These are phyloP conservation scores for Plasmodium falciparum DNA, from an alignment of 169 alveolate species.

Conservation along the genomic window DNA sequence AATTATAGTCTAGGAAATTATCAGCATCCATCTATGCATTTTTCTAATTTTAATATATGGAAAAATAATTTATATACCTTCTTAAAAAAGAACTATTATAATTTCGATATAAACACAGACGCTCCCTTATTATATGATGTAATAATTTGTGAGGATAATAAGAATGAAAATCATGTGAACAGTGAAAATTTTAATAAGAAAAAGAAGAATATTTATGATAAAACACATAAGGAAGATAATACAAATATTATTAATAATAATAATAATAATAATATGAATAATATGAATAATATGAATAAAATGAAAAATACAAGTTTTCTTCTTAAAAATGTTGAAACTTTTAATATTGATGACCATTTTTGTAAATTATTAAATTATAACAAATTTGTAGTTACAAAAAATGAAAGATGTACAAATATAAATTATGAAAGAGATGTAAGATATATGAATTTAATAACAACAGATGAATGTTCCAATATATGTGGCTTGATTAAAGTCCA, in stretches of 20 bases:
- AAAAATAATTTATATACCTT: slow-evolving; percentile 42
- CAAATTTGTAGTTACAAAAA: slow-evolving; percentile 49
- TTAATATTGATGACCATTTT: slow-evolving; percentile 28
- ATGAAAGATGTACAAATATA: slow-evolving; percentile 31
- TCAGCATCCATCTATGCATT: slow-evolving; percentile 76
- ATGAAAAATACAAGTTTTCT: too few relatives aligned
- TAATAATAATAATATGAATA: background rate
- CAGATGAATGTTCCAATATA: slow-evolving; percentile 10
- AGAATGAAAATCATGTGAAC: background rate
- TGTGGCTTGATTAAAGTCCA: slow-evolving; percentile 48
- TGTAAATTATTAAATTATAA: slow-evolving; percentile 4
- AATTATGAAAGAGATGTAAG: slow-evolving; percentile 53
- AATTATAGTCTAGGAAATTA: slow-evolving; percentile 68
- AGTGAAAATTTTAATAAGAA: too few relatives aligned
- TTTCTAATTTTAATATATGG: slow-evolving; percentile 58
- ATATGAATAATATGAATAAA: background rate
- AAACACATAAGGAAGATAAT: background rate
- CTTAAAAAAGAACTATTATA: slow-evolving; percentile 22
- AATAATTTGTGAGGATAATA: background rate
- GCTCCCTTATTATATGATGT: slow-evolving; percentile 14
- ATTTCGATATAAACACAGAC: slow-evolving; percentile 16
- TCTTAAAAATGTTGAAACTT: background rate
- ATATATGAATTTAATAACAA: slow-evolving; percentile 33
- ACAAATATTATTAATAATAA: background rate
- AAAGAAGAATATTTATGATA: background rate